Base-by-base conservation (phyloP, 225 moss, liverwort and hornwort genomes). In the Physcomitrium patens region DNA sequence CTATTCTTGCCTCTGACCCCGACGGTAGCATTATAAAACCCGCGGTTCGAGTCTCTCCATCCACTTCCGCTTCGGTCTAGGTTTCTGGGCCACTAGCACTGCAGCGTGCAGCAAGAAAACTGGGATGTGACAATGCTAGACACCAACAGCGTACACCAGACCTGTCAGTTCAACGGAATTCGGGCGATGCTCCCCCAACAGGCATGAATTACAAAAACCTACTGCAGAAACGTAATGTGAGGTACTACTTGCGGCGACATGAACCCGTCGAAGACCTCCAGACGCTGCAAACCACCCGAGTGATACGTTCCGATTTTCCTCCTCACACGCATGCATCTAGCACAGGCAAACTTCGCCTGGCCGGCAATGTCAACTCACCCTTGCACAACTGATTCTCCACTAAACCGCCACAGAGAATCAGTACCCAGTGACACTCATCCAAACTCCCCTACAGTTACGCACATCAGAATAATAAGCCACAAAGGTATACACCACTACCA, bases 101-200 rank as follows among this genome's bases (percentile, higher is more conserved):
- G 27, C 3, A 60, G 82, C 37, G 47, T 43, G 71, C 71, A 75
- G 67, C 56, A 50, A 76, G 55, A 56, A 68, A 50, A 27, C 56
- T 20, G 50, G 67, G 43, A 15, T 4, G 41, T 11, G 7, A 60
- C 46, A 47, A 60, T 24, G 37, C 60, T 70, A 63, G 23, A 5
- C 27, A 24, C 59, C 46, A 68, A 63, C 31, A 37, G 62, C 64
- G 68, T 37, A 37, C 17, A 44, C 16, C 23, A 4, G 8, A 12
- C 31, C 11, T 31, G n/a, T 24, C 17, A 31, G 18, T 43, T 23
- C 24, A 49, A 52, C 27, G 9, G 56, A 66, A 63, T 62, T 48
- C 23, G n/a, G 10, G 46, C 11, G 7, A 27, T n/a, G 43, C 50
- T 12, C 11, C 8, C 24, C 23, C 1, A 20, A 20, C 23, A 68